A percentile compares a stretch with the other conserved stretches of the same genome.
Evolutionary conservation across 2,329 filamentous ascomycete species (phyloP).

Genomic region (Colletotrichum nymphaeae): DNA sequence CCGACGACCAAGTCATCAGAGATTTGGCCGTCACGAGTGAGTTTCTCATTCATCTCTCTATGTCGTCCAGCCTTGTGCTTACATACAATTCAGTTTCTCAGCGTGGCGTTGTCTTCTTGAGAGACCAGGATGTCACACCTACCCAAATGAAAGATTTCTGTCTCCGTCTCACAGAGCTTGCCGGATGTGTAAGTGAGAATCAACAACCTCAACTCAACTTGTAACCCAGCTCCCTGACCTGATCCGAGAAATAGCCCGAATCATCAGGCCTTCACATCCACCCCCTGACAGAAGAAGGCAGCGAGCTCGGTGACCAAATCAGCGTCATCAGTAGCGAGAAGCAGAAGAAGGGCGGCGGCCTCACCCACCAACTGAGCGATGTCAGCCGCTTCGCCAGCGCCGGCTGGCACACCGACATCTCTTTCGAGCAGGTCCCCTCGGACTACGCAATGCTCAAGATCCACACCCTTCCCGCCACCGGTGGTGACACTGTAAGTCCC

Average conservation of each 20-base stretch:
- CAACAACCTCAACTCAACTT: not conserved
- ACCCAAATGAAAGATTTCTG: constrained; percentile 52
- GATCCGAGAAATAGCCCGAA: constrained; percentile 46
- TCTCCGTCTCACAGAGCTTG: constrained; percentile 46
- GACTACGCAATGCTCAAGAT: constrained; percentile 61
- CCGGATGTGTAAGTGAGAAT: constrained; percentile 41
- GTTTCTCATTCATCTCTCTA: not conserved
- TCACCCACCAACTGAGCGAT: constrained; percentile 63
- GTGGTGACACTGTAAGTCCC: constrained; percentile 50
- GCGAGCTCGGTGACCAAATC: constrained; percentile 65
- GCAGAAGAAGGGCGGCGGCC: constrained; percentile 64
- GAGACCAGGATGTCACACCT: constrained; percentile 49
- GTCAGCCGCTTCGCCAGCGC: constrained; percentile 58
- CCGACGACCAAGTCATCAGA: constrained; percentile 59
- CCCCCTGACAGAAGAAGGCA: constrained; percentile 63
- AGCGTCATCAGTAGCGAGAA: constrained; percentile 67
- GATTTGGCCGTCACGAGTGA: constrained; percentile 63
- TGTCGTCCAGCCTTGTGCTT: not conserved
- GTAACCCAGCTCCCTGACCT: constrained; percentile 12
- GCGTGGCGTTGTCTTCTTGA: constrained; percentile 51
- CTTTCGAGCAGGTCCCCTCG: constrained; percentile 57
- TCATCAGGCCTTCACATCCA: constrained; percentile 65
- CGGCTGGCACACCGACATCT: constrained; percentile 49
- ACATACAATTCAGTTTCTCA: constrained; percentile 43
- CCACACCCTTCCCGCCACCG: constrained; percentile 54